Base-by-base conservation (phyloP, 1,284 basidiomycete genomes). In the Trichosporon ovoides region DNA sequence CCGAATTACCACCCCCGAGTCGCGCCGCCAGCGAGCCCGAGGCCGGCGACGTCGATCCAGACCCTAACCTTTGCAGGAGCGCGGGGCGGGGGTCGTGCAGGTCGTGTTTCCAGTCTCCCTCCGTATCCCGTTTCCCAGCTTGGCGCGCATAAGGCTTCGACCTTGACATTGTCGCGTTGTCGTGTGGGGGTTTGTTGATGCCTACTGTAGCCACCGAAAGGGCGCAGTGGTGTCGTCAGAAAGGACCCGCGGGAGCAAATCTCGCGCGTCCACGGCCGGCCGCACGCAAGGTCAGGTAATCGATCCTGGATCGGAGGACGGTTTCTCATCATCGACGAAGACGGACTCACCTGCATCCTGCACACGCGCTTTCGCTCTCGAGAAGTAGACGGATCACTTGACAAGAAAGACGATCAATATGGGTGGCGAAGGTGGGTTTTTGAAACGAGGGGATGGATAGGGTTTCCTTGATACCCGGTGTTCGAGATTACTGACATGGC, bases 361-460 rank as follows among this genome's bases (percentile, higher is more conserved):
- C n/a, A n/a, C n/a, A n/a, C n/a, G n/a, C n/a, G n/a, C n/a, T n/a
- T n/a, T n/a, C n/a, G n/a, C n/a, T n/a, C n/a, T n/a, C n/a, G n/a
- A n/a, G n/a, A n/a, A n/a, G n/a, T n/a, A n/a, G n/a, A n/a, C n/a
- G n/a, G n/a, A n/a, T 31, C 28, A 31, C 4, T 9, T 31, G 28
- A 31, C 4, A 31, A 31, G 5, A 31, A 31, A 4, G 9, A 31
- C 28, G 9, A 4, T 31, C 28, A 31, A 4, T 31, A 76, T 76
- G 72, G 72, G 72, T 56, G 74, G 74, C 54, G 72, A 74, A 72
- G 73, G 73, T 75, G 57, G 38, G 69, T 68, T 36, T 24, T 14
- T 49, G 22, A 14, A 49, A 9, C 34, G 34, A 7, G 7, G 7
- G 9, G 34, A 35, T 35, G 7, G 7, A 35, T 35, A 20, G 22